Percentiles rank a stretch among this genome's conserved stretches.
Conservation (phyloP, 176 grass and related monocot species). For the Pontederia paniculata region DNA sequence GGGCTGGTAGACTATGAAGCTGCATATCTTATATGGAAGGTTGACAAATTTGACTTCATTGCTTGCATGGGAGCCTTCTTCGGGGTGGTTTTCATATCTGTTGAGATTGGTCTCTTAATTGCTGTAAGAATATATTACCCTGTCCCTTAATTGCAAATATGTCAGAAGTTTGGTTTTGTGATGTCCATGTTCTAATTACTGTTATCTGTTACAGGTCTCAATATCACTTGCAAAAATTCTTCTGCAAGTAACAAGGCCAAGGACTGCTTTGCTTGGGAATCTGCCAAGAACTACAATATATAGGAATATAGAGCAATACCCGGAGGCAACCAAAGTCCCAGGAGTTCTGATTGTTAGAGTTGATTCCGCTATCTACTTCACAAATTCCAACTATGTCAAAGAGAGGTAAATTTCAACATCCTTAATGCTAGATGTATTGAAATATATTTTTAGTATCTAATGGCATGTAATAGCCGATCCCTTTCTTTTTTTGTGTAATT, state of each 20-base stretch:
- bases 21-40: constrained; percentile 83
- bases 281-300: constrained; percentile 74
- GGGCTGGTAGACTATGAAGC: constrained; percentile 72
- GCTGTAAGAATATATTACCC: constrained; percentile 44
- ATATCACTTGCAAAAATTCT: constrained; percentile 96
- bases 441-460: no score
- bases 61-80: constrained; percentile 96
- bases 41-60: constrained; percentile 92
- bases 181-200: not conserved
- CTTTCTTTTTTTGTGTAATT: no score
- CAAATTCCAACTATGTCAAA: constrained; percentile 88
- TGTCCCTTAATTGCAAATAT: not conserved
- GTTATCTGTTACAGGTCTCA: constrained; percentile 33
- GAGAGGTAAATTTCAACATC: constrained; percentile 43
- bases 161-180: not conserved
- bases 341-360: constrained; percentile 69
- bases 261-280: constrained; percentile 74
- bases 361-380: constrained; percentile 93
- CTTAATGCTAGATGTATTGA: no score
- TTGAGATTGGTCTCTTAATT: constrained; percentile 88
- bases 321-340: constrained; percentile 64
- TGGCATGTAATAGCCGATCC: no score
- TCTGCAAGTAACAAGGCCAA: constrained; percentile 95
- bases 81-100: constrained; percentile 65
- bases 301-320: constrained; percentile 77